Evolutionary conservation across 1,284 basidiomycete species (phyloP), one percentile per base, ranked within the genome.

Genomic region (Tylopilus sp.): DNA sequence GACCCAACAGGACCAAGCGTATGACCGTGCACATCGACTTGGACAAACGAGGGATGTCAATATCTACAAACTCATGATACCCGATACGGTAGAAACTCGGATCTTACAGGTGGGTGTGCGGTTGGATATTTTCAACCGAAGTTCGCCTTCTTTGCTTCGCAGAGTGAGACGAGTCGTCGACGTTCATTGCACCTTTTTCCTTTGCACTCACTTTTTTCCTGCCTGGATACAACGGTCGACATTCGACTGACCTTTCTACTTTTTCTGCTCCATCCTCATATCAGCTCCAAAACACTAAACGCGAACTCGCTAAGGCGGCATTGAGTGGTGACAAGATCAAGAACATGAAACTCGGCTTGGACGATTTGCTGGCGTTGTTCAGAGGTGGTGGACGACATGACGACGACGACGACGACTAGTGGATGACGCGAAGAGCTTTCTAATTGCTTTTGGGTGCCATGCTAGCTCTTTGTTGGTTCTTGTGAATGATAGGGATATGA

Each of bases 51-150:
- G 85, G 13, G 79, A 87, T 50, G 95, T 98, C 34, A 83, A 89
- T 64, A 95, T 98, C 57, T 94, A 86, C 77, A 99, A 99, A 71
- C 78, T 99, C 29, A 92, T 88, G 51, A 86, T 99, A 51, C 81
- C 84, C 35, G 75, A 84, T 39, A 96, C 93, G 0, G 91, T 98
- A 10, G 96, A 99, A 61, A 86, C 95, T 63, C 83, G 93, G 31
- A 94, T 93, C 52, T 73, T 93, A 29, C 75, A 75, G 57, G 82
- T 88, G 51, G 33, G 51, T 40, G 29, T 13, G 25, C 25, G 25
- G 7, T 5, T 25, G 25, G 25, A 25, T 25, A 25, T 25, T 25
- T 25, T 25, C 4, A 25, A 25, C 25, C 25, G 25, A 25, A 8
- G 6, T 25, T 25, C 25, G 25, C 25, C 25, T 25, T 7, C 25